Percentiles rank a stretch among this genome's conserved stretches.
These are phyloP conservation scores for Linum tenue DNA, from an alignment of 345 rosid species.

Conservation along the genomic window DNA sequence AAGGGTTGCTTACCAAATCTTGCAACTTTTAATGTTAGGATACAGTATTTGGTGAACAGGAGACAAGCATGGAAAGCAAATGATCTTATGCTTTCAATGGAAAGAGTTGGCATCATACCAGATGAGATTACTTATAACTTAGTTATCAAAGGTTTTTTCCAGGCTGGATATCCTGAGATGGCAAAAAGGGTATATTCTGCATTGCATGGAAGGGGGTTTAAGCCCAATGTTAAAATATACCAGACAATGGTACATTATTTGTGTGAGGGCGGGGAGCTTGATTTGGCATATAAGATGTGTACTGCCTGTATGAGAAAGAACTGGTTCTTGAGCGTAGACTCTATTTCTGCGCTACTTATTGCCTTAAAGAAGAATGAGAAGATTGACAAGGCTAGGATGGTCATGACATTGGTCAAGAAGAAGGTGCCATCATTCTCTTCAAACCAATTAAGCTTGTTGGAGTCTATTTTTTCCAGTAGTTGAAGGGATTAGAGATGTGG, in stretches of 20 bases:
- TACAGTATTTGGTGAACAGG: conserved; percentile 54
- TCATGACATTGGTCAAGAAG: conserved; percentile 32
- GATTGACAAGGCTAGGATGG: conserved; percentile 40
- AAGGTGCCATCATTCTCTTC: conserved; percentile 53
- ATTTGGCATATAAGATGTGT: conserved; percentile 61
- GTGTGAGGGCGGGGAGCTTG: conserved; percentile 47
- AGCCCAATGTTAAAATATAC: conserved; percentile 55
- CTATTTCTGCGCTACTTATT: conserved; percentile 44
- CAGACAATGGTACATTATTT: conserved; percentile 79
- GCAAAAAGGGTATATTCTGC: conserved; percentile 66
- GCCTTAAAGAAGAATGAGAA: conserved; percentile 45
- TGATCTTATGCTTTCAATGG: conserved; percentile 54
- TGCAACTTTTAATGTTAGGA: conserved; percentile 65
- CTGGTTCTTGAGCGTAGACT: conserved; percentile 53
- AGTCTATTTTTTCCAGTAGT: conserved; percentile 28
- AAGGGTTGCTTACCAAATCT: conserved; percentile 66
- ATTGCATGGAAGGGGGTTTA: conserved; percentile 35
- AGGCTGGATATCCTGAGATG: conserved; percentile 62
- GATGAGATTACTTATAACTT: conserved; percentile 65
- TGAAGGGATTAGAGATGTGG: conserved; percentile 7
- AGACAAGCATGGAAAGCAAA: conserved; percentile 66
- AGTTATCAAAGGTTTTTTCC: conserved; percentile 70
- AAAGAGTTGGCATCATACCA: conserved; percentile 40
- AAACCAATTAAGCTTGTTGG: conserved; percentile 34
- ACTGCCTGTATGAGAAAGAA: conserved; percentile 55